phyloP scores from a whole-genome alignment of 1,139 yeast species.

The Geotrichum histeridarum region DNA sequence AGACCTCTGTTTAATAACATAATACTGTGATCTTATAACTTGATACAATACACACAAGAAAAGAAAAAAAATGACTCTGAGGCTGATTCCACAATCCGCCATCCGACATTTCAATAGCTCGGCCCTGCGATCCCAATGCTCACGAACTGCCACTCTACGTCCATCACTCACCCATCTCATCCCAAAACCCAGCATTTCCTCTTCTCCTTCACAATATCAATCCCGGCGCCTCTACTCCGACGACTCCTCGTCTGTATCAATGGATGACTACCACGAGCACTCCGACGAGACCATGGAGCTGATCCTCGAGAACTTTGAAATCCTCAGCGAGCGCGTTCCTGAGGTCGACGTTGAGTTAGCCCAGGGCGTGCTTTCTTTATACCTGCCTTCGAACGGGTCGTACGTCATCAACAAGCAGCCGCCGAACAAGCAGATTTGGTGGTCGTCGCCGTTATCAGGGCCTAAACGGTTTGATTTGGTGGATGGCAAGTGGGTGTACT shows the following conservation, averaged over 20 bases:
- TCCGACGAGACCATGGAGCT: conserved; percentile 63
- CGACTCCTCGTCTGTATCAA: conserved; percentile 23
- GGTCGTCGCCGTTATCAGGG: conserved; percentile 87
- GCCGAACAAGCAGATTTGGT: conserved; percentile 90
- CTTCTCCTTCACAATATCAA: too few relatives aligned
- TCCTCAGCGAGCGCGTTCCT: conserved; percentile 52
- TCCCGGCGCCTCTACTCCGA: too few relatives aligned
- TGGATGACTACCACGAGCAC: conserved; percentile 50
- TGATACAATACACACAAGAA: too few relatives aligned
- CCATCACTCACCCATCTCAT: too few relatives aligned
- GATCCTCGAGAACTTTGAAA: conserved; percentile 60
- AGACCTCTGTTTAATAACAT: too few relatives aligned
- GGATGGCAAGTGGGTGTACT: conserved; percentile 39
- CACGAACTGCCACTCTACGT: too few relatives aligned
- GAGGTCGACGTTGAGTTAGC: conserved; percentile 72
- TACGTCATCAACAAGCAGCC: conserved; percentile 92
- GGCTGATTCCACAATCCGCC: too few relatives aligned
- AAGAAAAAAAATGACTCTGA: too few relatives aligned
- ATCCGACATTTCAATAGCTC: too few relatives aligned
- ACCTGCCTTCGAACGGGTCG: conserved; percentile 63
- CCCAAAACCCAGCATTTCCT: too few relatives aligned
- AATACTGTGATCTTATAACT: too few relatives aligned
- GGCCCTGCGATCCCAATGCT: too few relatives aligned
- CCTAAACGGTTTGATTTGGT: conserved; percentile 57
- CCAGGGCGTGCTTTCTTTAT: conserved; percentile 76